phyloP scores from a whole-genome alignment of 2,329 filamentous ascomycete species.

The Plectosphaerella cucumerina region DNA sequence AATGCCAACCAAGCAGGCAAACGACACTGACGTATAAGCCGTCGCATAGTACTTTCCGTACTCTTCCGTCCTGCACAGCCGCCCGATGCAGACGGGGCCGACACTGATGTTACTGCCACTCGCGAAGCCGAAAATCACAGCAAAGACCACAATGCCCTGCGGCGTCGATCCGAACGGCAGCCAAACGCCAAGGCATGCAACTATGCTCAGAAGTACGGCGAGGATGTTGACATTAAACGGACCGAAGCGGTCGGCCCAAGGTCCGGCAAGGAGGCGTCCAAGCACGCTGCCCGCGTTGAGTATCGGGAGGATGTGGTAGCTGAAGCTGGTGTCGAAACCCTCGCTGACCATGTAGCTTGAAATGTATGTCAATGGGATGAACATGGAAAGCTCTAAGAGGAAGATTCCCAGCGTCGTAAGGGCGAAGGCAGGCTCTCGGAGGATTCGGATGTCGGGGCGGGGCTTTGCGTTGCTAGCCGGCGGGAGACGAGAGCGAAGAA shows the following conservation, averaged over 20 bases:
- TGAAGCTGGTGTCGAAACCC: slow-evolving; percentile 25
- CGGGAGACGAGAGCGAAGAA: slow-evolving; percentile 30
- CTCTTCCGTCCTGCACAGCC: slow-evolving; percentile 15
- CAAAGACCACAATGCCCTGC: slow-evolving; percentile 33
- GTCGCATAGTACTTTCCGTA: slow-evolving; percentile 10
- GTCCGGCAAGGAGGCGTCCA: slow-evolving; percentile 40
- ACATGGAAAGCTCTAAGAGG: slow-evolving; percentile 39
- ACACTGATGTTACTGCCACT: slow-evolving; percentile 39
- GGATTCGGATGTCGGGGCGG: slow-evolving; percentile 29
- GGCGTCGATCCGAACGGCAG: slow-evolving; percentile 26
- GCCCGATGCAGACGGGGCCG: slow-evolving; percentile 32
- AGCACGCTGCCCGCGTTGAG: slow-evolving; percentile 42
- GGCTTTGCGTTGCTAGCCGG: slow-evolving; percentile 10
- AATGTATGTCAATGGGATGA: slow-evolving; percentile 45
- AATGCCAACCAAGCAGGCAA: too few relatives aligned
- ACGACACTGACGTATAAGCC: slow-evolving; percentile 2
- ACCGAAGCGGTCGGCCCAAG: slow-evolving; percentile 36
- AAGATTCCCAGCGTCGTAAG: slow-evolving; percentile 38
- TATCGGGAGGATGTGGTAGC: slow-evolving; percentile 36
- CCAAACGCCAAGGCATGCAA: slow-evolving; percentile 23
- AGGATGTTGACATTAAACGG: slow-evolving; percentile 32
- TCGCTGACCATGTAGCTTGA: slow-evolving; percentile 35
- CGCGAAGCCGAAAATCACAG: slow-evolving; percentile 39
- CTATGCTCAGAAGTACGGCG: slow-evolving; percentile 28
- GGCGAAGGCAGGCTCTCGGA: slow-evolving; percentile 33